A percentile compares a stretch with the other conserved stretches of the same genome.
phyloP scores from a whole-genome alignment of 2,329 filamentous ascomycete species.

The Annulohypoxylon truncatum region DNA sequence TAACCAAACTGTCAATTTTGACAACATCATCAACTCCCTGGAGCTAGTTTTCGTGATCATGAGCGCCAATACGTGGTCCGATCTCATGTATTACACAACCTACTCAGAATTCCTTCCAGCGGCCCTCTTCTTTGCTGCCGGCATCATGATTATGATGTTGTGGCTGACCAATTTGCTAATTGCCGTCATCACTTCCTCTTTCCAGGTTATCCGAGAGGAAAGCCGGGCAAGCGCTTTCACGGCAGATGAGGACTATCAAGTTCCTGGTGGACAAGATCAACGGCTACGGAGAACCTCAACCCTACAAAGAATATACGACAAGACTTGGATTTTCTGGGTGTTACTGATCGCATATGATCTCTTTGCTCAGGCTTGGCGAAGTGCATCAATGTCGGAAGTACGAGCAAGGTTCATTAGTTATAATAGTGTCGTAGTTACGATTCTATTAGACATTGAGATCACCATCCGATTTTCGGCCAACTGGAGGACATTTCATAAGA shows the following conservation, averaged over 20 bases:
- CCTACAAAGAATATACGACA: constrained; percentile 79
- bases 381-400: constrained; percentile 75
- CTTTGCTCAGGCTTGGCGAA: constrained; percentile 81
- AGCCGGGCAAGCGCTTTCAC: constrained; percentile 95
- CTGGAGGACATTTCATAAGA: constrained; percentile 82
- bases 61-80: constrained; percentile 96
- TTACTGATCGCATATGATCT: constrained; percentile 82
- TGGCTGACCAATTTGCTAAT: constrained; percentile 97
- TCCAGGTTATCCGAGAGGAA: constrained; percentile 97
- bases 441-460: constrained; percentile 85
- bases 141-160: constrained; percentile 90
- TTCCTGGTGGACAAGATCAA: constrained; percentile 54
- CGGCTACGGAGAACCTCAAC: constrained; percentile 56
- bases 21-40: constrained; percentile 91
- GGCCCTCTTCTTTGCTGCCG: constrained; percentile 78
- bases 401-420: constrained; percentile 74
- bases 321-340: constrained; percentile 82
- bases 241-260: constrained; percentile 68
- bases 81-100: constrained; percentile 93
- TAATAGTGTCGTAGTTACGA: constrained; percentile 80
- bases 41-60: constrained; percentile 98
- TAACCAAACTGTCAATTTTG: constrained; percentile 90
- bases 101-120: constrained; percentile 91
- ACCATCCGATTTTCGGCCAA: constrained; percentile 79
- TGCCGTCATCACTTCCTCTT: constrained; percentile 97